Conservation (phyloP, 768 basidiomycete genomes). For the Russula virescens region DNA sequence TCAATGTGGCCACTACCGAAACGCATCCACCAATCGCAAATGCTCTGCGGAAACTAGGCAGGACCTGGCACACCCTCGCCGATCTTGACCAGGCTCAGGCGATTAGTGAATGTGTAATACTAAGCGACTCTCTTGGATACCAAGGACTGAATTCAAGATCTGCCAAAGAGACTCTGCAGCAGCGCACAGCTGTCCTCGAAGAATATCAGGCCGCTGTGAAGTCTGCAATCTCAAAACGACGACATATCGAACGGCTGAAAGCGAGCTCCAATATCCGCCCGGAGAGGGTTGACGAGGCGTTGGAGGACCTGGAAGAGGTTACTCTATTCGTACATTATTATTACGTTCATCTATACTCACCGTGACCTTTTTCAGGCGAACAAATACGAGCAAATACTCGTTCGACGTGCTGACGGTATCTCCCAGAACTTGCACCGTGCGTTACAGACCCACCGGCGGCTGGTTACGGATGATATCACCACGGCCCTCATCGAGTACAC, state of each 20-base stretch:
- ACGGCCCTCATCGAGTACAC: slow-evolving; percentile 89
- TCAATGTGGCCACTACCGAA: slow-evolving; percentile 87
- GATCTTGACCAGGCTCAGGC: slow-evolving; percentile 89
- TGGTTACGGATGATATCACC: slow-evolving; percentile 88
- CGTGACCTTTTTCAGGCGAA: slow-evolving; percentile 55
- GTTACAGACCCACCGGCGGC: slow-evolving; percentile 74
- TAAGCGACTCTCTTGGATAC: slow-evolving; percentile 95
- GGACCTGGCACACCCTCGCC: slow-evolving; percentile 80
- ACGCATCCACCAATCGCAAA: slow-evolving; percentile 77
- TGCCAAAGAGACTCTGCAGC: slow-evolving; percentile 89
- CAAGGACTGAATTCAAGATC: slow-evolving; percentile 96
- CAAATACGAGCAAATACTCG: slow-evolving; percentile 81
- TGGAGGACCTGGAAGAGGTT: slow-evolving; percentile 92
- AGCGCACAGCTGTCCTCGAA: slow-evolving; percentile 86
- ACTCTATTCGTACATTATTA: slow-evolving; percentile 17
- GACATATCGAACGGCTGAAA: slow-evolving; percentile 85
- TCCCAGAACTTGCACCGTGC: slow-evolving; percentile 90
- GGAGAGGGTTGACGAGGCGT: slow-evolving; percentile 82
- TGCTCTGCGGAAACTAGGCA: slow-evolving; percentile 80
- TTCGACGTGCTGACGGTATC: slow-evolving; percentile 84
- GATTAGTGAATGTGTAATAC: slow-evolving; percentile 88
- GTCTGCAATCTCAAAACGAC: slow-evolving; percentile 84
- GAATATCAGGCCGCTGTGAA: slow-evolving; percentile 94
- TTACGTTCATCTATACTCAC: slow-evolving; percentile 12
- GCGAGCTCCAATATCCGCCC: slow-evolving; percentile 80